Percentiles rank a stretch among this genome's conserved stretches.
Conservation (phyloP, 2,329 filamentous ascomycete species). For the Pseudodiploospora longispora region DNA sequence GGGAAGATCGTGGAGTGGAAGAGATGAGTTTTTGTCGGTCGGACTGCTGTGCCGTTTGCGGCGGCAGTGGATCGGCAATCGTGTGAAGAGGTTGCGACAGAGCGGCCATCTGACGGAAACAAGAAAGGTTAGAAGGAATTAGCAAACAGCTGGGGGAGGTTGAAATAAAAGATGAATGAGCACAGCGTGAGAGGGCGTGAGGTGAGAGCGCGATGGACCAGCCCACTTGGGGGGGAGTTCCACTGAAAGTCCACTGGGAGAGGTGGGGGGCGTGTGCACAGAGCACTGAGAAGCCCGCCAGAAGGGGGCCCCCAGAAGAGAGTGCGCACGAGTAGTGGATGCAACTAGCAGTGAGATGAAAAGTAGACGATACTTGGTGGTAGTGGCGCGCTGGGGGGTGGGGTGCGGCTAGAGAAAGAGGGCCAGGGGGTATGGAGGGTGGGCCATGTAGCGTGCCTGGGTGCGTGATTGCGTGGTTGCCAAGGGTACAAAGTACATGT, state of each 20-base stretch:
- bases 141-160: conserved; percentile 23
- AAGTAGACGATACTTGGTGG: conserved; percentile 3
- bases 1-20: not conserved
- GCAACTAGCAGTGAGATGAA: not conserved
- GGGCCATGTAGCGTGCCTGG: not conserved
- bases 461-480: not conserved
- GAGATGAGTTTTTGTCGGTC: conserved; percentile 11
- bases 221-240: conserved; percentile 11
- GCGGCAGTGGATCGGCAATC: conserved; percentile 19
- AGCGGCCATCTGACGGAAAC: conserved; percentile 39
- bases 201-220: conserved; percentile 13
- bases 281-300: conserved; percentile 6
- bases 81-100: conserved; percentile 27
- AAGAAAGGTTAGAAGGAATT: conserved; percentile 21
- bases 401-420: not conserved
- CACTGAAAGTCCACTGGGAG: not conserved
- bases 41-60: conserved; percentile 12
- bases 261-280: conserved; percentile 4
- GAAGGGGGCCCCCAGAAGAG: not conserved
- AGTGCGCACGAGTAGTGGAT: not conserved
- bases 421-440: not conserved
- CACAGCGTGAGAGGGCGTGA: conserved; percentile 7
- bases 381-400: conserved; percentile 1
- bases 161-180: conserved; percentile 24
- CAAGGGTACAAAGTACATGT: not conserved